Evolutionary conservation across 2,329 filamentous ascomycete genomes (phyloP).

Genomic region (Fusarium sulawesiense): DNA sequence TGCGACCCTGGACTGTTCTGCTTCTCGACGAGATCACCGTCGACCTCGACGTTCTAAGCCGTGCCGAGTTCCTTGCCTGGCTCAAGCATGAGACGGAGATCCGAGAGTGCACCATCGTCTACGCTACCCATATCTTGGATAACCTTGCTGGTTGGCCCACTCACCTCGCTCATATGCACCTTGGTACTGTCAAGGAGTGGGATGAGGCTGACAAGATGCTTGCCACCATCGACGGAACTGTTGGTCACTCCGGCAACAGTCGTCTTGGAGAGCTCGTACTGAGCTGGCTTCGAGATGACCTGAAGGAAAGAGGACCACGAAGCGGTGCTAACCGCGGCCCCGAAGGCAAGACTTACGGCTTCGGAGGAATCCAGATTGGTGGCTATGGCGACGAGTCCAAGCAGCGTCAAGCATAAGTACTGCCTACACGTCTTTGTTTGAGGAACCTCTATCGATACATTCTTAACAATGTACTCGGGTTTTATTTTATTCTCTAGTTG

Average conservation of each 20-base stretch:
- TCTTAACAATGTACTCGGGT: slow-evolving; percentile 39
- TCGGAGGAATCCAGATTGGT: slow-evolving; percentile 62
- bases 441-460: slow-evolving; percentile 9
- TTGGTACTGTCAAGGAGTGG: slow-evolving; percentile 89
- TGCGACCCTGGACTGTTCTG: slow-evolving; percentile 91
- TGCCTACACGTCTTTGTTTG: neutral
- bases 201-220: slow-evolving; percentile 79
- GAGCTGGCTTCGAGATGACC: slow-evolving; percentile 84
- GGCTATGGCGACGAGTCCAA: slow-evolving; percentile 69
- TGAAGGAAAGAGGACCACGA: slow-evolving; percentile 81
- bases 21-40: slow-evolving; percentile 97
- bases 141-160: slow-evolving; percentile 95
- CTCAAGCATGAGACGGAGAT: slow-evolving; percentile 86
- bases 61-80: slow-evolving; percentile 87
- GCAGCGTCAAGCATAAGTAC: slow-evolving; percentile 46
- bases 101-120: slow-evolving; percentile 90
- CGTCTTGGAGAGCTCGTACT: slow-evolving; percentile 88
- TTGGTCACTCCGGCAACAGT: slow-evolving; percentile 74
- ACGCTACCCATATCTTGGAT: slow-evolving; percentile 96
- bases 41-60: slow-evolving; percentile 87
- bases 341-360: slow-evolving; percentile 73
- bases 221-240: slow-evolving; percentile 56
- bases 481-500: slow-evolving; percentile 18
- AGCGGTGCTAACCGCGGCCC: slow-evolving; percentile 65
- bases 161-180: slow-evolving; percentile 94